Conservation (phyloP, 2,329 filamentous ascomycete genomes). For the Diaporthe vaccinii region DNA sequence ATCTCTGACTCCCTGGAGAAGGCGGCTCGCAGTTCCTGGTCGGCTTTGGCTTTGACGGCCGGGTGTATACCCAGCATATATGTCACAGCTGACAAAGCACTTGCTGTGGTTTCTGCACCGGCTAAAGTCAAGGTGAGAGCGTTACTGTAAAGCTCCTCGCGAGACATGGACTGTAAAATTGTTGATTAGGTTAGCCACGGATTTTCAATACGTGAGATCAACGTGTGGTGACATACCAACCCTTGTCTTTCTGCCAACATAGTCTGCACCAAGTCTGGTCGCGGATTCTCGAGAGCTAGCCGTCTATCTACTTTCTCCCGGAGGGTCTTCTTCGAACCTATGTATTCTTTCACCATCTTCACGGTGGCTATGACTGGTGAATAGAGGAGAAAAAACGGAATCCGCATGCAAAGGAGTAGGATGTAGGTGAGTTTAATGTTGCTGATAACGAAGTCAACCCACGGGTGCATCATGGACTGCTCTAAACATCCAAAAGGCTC, state of each 20-base stretch:
- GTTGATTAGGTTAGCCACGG: background rate
- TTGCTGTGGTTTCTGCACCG: conserved; percentile 64
- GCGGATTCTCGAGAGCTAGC: background rate
- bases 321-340: background rate
- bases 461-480: conserved; percentile 23
- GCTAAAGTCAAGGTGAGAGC: conserved; percentile 53
- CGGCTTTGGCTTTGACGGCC: conserved; percentile 52
- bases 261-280: conserved; percentile 17
- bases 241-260: conserved; percentile 22
- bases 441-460: conserved; percentile 6
- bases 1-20: conserved; percentile 46
- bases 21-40: conserved; percentile 50
- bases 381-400: conserved; percentile 13
- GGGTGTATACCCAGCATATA: conserved; percentile 57
- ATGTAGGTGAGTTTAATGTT: conserved; percentile 30
- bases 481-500: conserved; percentile 31
- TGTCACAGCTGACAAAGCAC: conserved; percentile 52
- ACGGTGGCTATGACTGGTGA: conserved; percentile 5
- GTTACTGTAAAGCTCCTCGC: conserved; percentile 42
- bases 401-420: conserved; percentile 19
- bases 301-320: conserved; percentile 17
- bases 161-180: conserved; percentile 24
- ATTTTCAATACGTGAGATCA: too few species aligned
- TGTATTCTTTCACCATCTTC: conserved; percentile 16
- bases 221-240: background rate